Percentiles rank a stretch among this genome's conserved stretches.
Conservation (phyloP, 805 yeast genomes). For the Wickerhamomyces hampshirensis region DNA sequence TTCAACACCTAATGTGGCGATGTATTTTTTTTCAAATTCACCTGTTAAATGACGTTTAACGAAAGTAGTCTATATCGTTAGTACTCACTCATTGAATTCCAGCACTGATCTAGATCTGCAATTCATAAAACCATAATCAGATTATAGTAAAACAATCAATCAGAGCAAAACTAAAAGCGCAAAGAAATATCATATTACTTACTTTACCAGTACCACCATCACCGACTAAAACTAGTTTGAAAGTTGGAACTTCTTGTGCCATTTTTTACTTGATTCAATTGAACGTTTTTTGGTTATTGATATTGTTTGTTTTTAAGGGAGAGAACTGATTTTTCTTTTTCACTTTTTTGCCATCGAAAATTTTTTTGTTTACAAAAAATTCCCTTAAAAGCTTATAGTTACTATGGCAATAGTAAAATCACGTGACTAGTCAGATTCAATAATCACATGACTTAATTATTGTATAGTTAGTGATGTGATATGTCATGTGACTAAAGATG, state of each 20-base stretch:
- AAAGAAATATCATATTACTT: conserved; percentile 26
- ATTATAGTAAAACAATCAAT: conserved; percentile 4
- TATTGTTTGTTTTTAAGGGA: background rate
- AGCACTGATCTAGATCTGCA: background rate
- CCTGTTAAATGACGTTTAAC: conserved; percentile 99
- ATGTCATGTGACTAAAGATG: too few species aligned
- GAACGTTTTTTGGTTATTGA: conserved; percentile 1
- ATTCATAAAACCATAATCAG: background rate
- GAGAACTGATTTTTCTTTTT: conserved; percentile 1
- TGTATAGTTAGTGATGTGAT: too few species aligned
- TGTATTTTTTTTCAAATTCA: conserved; percentile 98
- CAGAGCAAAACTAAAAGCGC: background rate
- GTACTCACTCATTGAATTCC: too few species aligned
- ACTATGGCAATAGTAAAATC: too few species aligned
- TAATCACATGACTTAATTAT: too few species aligned
- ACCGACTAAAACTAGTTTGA: conserved; percentile 98
- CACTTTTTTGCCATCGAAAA: conserved; percentile 8
- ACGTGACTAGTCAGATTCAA: too few species aligned
- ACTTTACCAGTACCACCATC: conserved; percentile 99
- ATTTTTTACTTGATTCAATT: conserved; percentile 29
- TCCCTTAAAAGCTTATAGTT: too few species aligned
- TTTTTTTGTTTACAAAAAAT: conserved; percentile 5
- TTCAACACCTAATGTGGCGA: conserved; percentile 99
- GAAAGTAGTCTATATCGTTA: conserved; percentile 71
- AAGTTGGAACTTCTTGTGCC: conserved; percentile 86